phyloP scores from a whole-genome alignment of 2,329 filamentous ascomycete genomes.

The Colletotrichum phormii region DNA sequence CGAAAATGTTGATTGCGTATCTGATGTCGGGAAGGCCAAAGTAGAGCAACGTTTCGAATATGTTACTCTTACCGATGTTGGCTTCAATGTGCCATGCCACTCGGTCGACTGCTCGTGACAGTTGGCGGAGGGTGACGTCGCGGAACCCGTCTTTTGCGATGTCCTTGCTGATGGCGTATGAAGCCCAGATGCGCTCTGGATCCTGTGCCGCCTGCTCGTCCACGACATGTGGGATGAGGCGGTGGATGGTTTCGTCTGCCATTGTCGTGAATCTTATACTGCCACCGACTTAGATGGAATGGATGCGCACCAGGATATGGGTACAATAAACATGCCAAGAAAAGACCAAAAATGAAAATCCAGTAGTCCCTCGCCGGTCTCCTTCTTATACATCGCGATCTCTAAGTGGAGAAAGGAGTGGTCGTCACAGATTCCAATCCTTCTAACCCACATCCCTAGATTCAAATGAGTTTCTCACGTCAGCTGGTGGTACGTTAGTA shows the following conservation, averaged over 20 bases:
- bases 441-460: too few relatives aligned
- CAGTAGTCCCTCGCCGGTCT: too few relatives aligned
- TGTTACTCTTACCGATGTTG: slow-evolving; percentile 42
- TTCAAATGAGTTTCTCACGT: too few relatives aligned
- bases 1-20: slow-evolving; percentile 51
- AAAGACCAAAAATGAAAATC: too few relatives aligned
- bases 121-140: slow-evolving; percentile 41
- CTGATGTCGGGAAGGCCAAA: slow-evolving; percentile 51
- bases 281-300: not conserved
- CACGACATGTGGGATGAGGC: not conserved
- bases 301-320: rapidly evolving
- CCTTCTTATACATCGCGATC: too few relatives aligned
- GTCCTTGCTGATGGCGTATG: slow-evolving; percentile 50
- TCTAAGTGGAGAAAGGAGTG: too few relatives aligned
- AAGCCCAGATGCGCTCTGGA: slow-evolving; percentile 44
- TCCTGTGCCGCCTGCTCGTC: slow-evolving; percentile 19
- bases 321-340: too few relatives aligned
- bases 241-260: not conserved
- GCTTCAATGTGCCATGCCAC: slow-evolving; percentile 47
- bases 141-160: slow-evolving; percentile 43
- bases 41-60: slow-evolving; percentile 50
- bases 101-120: slow-evolving; percentile 47
- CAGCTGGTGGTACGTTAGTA: too few relatives aligned
- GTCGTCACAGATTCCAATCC: too few relatives aligned
- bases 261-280: not conserved